phyloP scores from a whole-genome alignment of 2,329 filamentous ascomycete genomes.

The Scortechinia acanthostroma region DNA sequence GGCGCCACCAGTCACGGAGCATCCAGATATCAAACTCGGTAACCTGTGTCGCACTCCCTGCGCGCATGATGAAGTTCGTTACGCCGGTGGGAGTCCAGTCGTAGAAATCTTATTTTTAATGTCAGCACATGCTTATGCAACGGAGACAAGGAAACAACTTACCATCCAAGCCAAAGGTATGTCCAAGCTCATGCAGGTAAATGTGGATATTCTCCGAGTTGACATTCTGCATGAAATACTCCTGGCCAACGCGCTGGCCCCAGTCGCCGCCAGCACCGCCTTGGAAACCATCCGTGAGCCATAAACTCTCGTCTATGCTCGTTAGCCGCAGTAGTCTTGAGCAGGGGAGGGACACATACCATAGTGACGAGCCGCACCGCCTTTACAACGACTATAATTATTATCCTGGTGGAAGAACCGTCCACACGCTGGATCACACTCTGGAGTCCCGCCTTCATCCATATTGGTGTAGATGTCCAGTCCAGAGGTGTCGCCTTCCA shows the following conservation, averaged over 20 bases:
- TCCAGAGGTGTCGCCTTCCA: conserved; percentile 22
- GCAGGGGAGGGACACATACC: too few relatives aligned
- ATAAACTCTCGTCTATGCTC: conserved; percentile 34
- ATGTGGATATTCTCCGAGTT: conserved; percentile 29
- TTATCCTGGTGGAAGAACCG: too few relatives aligned
- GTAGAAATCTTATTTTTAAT: too few relatives aligned
- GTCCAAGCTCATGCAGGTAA: conserved; percentile 34
- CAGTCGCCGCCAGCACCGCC: conserved; percentile 36
- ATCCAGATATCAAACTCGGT: too few relatives aligned
- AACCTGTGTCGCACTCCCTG: too few relatives aligned
- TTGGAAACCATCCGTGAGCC: conserved; percentile 33
- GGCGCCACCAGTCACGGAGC: too few relatives aligned
- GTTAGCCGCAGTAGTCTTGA: too few relatives aligned
- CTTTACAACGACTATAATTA: too few relatives aligned
- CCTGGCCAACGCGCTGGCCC: conserved; percentile 32
- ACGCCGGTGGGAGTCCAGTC: too few relatives aligned
- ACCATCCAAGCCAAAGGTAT: conserved; percentile 31
- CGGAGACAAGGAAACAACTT: conserved; percentile 1
- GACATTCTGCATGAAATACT: conserved; percentile 30
- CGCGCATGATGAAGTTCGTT: too few relatives aligned
- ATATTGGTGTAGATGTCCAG: conserved; percentile 30
- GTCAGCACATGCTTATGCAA: conserved; percentile 4
- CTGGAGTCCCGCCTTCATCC: conserved; percentile 29
- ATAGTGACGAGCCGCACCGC: conserved; percentile 29
- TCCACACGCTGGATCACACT: too few relatives aligned